Percentiles rank a stretch among this genome's conserved stretches.
Conservation (phyloP, 1,284 basidiomycete species). For the Ceratobasidium sp. region DNA sequence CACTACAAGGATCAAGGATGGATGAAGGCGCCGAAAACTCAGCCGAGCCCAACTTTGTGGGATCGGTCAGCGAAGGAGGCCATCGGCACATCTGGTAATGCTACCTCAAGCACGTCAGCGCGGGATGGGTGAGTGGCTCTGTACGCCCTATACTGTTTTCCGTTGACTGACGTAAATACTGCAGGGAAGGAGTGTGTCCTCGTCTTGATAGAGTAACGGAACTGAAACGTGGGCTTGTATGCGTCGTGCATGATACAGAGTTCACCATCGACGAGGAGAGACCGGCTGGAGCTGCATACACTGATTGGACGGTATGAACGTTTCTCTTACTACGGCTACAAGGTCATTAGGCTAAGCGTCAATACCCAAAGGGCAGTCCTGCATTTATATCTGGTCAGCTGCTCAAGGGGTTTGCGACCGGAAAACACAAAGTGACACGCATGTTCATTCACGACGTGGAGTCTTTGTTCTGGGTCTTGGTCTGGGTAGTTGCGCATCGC, state of each 20-base stretch:
- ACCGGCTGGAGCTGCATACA: neutral
- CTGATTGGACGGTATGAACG: conserved; percentile 6
- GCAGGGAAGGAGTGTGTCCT: neutral
- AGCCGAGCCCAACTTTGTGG: too few relatives aligned
- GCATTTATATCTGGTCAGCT: conserved; percentile 15
- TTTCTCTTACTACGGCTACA: neutral
- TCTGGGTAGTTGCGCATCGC: conserved; percentile 17
- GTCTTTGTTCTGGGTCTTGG: conserved; percentile 38
- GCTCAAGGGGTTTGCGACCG: too few relatives aligned
- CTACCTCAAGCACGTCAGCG: too few relatives aligned
- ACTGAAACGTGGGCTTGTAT: neutral
- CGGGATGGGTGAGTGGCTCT: neutral
- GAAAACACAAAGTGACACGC: too few relatives aligned
- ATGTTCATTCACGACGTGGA: conserved; percentile 37
- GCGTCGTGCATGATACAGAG: conserved; percentile 18
- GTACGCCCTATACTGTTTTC: neutral
- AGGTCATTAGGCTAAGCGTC: neutral
- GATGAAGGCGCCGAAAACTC: neutral
- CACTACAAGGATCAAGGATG: neutral
- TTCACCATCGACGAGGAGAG: conserved; percentile 1
- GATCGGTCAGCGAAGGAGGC: too few relatives aligned
- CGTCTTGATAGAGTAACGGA: neutral
- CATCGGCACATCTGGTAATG: too few relatives aligned
- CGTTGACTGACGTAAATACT: neutral
- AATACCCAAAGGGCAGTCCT: conserved; percentile 1